Evolutionary conservation across 352 stramenopile genomes (phyloP).

Genomic region (Aphanomyces euteiches): DNA sequence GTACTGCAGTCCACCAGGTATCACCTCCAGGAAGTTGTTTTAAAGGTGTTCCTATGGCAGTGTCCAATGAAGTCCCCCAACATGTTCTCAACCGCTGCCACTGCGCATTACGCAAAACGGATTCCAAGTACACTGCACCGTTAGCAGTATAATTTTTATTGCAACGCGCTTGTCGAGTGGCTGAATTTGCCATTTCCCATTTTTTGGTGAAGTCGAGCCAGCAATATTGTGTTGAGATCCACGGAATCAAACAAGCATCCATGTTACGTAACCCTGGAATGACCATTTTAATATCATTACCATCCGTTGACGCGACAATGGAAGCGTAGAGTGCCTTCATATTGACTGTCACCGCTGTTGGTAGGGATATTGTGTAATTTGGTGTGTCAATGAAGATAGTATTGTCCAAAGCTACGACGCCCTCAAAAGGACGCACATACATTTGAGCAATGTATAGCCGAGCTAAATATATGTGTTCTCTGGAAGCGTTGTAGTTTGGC

Average conservation of each 20-base stretch:
- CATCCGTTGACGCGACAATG: not conserved
- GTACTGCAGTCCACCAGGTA: not conserved
- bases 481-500: slow-evolving; percentile 1
- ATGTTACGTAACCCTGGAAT: slow-evolving; percentile 10
- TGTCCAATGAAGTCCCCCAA: slow-evolving; percentile 17
- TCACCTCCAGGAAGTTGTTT: not conserved
- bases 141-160: not conserved
- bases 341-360: not conserved
- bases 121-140: slow-evolving; percentile 9
- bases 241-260: slow-evolving; percentile 14
- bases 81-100: slow-evolving; percentile 1
- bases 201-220: slow-evolving; percentile 4
- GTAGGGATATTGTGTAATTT: not conserved
- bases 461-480: not conserved
- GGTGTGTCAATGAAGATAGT: not conserved
- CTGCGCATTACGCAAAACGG: not conserved
- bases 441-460: not conserved
- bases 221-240: slow-evolving; percentile 23
- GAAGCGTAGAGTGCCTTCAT: not conserved
- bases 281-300: not conserved
- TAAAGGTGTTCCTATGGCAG: not conserved
- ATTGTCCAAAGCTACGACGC: not conserved
- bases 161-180: slow-evolving; percentile 2
- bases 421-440: slow-evolving; percentile 3
- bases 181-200: slow-evolving; percentile 23